Evolutionary conservation across 2,329 filamentous ascomycete species (phyloP).

Genomic region (Claviceps maximensis): DNA sequence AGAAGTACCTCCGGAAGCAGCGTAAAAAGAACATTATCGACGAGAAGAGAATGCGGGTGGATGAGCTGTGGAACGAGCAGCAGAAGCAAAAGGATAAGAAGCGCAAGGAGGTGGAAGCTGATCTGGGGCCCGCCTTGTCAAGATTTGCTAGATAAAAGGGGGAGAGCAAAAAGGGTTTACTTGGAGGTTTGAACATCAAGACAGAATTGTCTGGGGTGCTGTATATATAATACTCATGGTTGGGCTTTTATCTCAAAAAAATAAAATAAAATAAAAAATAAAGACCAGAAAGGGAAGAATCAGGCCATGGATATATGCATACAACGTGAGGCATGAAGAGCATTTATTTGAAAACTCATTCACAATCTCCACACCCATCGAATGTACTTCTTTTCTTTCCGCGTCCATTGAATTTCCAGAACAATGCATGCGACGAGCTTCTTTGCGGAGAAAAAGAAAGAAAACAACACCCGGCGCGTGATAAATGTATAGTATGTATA

Average conservation of each 20-base stretch:
- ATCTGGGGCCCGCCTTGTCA: constrained; percentile 73
- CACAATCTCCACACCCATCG: not conserved
- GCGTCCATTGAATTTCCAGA: not conserved
- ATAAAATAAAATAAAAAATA: not conserved
- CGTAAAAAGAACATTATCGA: constrained; percentile 89
- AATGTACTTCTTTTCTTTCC: not conserved
- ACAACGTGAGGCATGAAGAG: not conserved
- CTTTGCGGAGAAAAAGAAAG: not conserved
- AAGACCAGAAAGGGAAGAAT: not conserved
- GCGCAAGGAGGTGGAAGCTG: constrained; percentile 49
- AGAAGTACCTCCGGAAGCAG: constrained; percentile 85
- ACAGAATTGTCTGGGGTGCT: not conserved
- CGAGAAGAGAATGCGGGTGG: constrained; percentile 77
- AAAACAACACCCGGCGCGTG: no score
- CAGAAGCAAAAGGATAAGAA: constrained; percentile 53
- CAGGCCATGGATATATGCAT: not conserved
- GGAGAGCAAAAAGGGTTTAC: not conserved
- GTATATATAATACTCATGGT: constrained; percentile 11
- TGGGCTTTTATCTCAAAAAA: not conserved
- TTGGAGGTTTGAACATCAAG: not conserved
- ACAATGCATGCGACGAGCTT: not conserved
- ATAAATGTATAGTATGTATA: no score
- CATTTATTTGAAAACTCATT: not conserved
- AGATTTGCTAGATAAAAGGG: constrained; percentile 58
- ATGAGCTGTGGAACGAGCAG: constrained; percentile 66